Percentiles rank a stretch among this genome's conserved stretches.
Evolutionary conservation across 2,329 filamentous ascomycete species (phyloP).

Genomic region (Botrytis galanthina): DNA sequence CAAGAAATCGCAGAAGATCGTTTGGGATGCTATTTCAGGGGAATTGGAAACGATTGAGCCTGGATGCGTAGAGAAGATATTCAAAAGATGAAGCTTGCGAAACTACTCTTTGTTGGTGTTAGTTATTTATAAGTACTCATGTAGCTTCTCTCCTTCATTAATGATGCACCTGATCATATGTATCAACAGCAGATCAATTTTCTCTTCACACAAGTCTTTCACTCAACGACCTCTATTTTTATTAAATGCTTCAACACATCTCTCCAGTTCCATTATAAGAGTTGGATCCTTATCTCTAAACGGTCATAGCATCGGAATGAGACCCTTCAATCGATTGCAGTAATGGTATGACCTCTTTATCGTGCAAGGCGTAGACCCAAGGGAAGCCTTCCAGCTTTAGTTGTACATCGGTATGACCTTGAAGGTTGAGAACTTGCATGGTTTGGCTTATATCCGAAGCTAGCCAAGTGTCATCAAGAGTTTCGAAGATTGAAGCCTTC

Average conservation of each 20-base stretch:
- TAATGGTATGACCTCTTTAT: background rate
- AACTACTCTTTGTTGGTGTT: background rate
- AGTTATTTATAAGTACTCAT: background rate
- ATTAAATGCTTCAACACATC: background rate
- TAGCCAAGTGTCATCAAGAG: constrained; percentile 20
- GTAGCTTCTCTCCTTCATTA: background rate
- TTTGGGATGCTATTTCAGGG: constrained; percentile 36
- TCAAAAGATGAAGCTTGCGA: background rate
- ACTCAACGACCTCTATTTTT: background rate
- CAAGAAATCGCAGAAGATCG: constrained; percentile 28
- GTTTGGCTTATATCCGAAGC: constrained; percentile 19
- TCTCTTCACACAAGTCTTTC: background rate
- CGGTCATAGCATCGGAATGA: background rate
- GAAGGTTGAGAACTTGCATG: constrained; percentile 20
- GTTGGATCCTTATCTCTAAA: background rate
- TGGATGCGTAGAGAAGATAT: constrained; percentile 32
- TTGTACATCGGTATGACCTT: constrained; percentile 23
- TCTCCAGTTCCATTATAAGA: background rate
- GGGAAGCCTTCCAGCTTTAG: constrained; percentile 30
- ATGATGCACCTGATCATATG: background rate
- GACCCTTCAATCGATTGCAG: background rate
- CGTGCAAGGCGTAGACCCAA: constrained; percentile 33
- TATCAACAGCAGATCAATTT: background rate
- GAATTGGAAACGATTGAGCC: constrained; percentile 37
- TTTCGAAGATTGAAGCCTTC: constrained; percentile 19